phyloP scores from a whole-genome alignment of 2,329 filamentous ascomycete genomes.

The Neoscytalidium dimidiatum region DNA sequence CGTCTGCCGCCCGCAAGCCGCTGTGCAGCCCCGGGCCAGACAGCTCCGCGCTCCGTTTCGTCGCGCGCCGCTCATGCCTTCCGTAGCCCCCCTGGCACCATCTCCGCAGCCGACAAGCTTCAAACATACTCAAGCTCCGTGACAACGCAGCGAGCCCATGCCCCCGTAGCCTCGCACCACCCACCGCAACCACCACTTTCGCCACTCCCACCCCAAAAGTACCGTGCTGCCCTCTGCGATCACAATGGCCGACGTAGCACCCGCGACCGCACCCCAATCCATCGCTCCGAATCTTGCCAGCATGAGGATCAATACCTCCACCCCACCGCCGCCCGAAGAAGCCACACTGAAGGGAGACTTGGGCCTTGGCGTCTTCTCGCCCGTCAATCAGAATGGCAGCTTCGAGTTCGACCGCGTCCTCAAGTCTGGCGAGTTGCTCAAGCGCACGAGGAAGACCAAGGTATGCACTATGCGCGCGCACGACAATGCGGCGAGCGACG shows the following conservation, averaged over 20 bases:
- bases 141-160: conserved; percentile 9
- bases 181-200: background rate
- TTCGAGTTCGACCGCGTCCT: conserved; percentile 95
- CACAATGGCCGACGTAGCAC: conserved; percentile 31
- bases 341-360: conserved; percentile 25
- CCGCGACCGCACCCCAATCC: conserved; percentile 29
- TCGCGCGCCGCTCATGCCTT: conserved; percentile 9
- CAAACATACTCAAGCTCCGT: conserved; percentile 10
- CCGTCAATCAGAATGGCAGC: conserved; percentile 91
- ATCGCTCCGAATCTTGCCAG: conserved; percentile 24
- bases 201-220: background rate
- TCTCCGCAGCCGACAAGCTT: conserved; percentile 2
- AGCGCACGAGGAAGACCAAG: conserved; percentile 93
- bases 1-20: background rate
- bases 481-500: background rate
- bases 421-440: conserved; percentile 83
- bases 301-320: conserved; percentile 32
- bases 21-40: background rate
- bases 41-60: background rate
- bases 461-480: conserved; percentile 46
- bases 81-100: conserved; percentile 11
- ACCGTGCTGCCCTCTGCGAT: background rate
- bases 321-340: conserved; percentile 25
- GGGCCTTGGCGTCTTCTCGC: conserved; percentile 65
- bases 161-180: conserved; percentile 2